Evolutionary conservation across 2,329 filamentous ascomycete species (phyloP).

Genomic region (Seiridium cupressi): DNA sequence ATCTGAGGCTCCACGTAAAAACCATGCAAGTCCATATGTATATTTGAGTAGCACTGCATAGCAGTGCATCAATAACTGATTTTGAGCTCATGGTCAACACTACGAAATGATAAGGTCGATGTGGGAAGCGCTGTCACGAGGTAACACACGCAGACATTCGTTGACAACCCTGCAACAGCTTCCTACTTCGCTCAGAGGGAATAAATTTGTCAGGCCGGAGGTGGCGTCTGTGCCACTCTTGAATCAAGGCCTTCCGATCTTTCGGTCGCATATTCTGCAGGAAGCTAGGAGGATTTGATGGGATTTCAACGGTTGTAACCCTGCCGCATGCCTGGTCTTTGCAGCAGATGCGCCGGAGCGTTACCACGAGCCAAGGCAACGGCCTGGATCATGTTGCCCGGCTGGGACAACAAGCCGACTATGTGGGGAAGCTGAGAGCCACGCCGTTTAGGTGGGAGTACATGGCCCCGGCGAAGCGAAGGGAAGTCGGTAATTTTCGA

Average conservation of each 20-base stretch:
- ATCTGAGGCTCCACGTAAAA: no score
- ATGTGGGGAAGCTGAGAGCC: not conserved
- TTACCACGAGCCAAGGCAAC: not conserved
- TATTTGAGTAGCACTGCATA: no score
- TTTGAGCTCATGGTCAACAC: not conserved
- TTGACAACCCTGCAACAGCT: not conserved
- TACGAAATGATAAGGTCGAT: not conserved
- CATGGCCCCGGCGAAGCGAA: not conserved
- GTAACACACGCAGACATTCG: not conserved
- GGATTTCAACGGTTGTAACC: not conserved
- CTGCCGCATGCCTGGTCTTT: not conserved
- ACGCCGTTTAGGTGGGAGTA: not conserved
- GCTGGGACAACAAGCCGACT: not conserved
- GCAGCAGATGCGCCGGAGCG: not conserved
- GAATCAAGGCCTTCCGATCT: not conserved
- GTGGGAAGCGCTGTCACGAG: not conserved
- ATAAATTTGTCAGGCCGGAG: not conserved
- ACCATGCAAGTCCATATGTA: no score
- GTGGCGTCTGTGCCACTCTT: not conserved
- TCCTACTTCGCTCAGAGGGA: not conserved
- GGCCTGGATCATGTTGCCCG: not conserved
- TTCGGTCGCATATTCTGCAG: not conserved
- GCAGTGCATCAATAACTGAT: not conserved
- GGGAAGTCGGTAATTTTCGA: not conserved
- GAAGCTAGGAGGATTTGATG: not conserved